Evolutionary conservation across 2,329 filamentous ascomycete species (phyloP).

Genomic region (Aspergillus puulaauensis): DNA sequence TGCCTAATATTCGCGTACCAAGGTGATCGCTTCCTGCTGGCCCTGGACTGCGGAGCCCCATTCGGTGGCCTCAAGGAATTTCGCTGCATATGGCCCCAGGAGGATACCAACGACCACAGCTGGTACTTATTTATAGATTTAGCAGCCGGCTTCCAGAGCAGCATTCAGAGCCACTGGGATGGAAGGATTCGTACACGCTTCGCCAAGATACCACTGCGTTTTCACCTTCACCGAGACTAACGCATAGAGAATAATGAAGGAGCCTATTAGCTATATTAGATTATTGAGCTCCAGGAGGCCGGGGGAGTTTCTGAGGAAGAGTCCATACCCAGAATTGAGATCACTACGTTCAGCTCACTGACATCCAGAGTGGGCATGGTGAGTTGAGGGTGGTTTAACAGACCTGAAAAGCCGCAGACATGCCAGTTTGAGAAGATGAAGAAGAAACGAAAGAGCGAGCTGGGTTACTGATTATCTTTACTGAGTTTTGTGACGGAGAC

Average conservation of each 20-base stretch:
- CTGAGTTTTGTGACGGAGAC: no score
- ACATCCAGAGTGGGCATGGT: background rate
- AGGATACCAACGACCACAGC: conserved; percentile 55
- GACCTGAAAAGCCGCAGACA: no score
- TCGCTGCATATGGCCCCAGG: conserved; percentile 56
- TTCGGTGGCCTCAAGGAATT: conserved; percentile 48
- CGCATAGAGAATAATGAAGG: conserved; percentile 35
- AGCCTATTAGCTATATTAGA: conserved; percentile 17
- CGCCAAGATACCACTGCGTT: conserved; percentile 39
- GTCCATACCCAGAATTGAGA: background rate
- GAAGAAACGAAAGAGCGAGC: no score
- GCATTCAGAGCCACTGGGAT: no score
- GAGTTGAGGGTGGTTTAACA: background rate
- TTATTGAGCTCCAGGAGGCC: no score
- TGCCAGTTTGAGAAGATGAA: no score
- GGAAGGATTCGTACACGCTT: conserved; percentile 31
- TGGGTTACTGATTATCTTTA: no score
- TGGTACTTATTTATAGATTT: conserved; percentile 44
- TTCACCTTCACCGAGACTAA: conserved; percentile 37
- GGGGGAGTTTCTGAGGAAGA: no score
- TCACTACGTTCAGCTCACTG: background rate
- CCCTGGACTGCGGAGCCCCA: conserved; percentile 31
- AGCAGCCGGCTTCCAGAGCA: no score
- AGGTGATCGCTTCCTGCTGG: background rate
- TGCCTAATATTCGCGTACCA: background rate